These are phyloP conservation scores for Fusarium begoniae DNA, from an alignment of 2,329 filamentous ascomycete species.

Conservation along the genomic window DNA sequence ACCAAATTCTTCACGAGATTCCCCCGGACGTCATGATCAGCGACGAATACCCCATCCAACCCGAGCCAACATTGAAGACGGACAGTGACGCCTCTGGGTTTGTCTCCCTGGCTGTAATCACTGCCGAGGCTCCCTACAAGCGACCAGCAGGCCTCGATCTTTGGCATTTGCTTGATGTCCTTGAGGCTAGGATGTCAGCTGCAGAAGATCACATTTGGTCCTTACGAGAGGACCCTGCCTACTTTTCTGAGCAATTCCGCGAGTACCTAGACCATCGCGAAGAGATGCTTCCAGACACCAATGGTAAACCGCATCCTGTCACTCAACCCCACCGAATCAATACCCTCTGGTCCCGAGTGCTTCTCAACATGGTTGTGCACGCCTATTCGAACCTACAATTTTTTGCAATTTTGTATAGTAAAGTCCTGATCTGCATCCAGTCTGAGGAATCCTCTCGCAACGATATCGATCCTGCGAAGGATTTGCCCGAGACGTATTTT, in stretches of 20 bases:
- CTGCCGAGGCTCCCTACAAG: constrained; percentile 63
- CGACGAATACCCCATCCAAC: constrained; percentile 44
- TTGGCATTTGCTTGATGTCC: neutral
- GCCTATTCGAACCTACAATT: neutral
- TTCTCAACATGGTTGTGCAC: neutral
- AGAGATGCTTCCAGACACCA: neutral
- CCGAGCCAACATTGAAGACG: constrained; percentile 48
- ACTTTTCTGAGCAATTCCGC: constrained; percentile 58
- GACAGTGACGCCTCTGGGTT: constrained; percentile 46
- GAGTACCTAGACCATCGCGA: constrained; percentile 56
- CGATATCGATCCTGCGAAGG: neutral
- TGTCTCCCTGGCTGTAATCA: constrained; percentile 51
- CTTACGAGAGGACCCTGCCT: constrained; percentile 67
- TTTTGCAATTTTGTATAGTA: accelerated
- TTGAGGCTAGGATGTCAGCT: constrained; percentile 52
- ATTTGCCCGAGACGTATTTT: neutral
- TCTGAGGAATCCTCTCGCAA: neutral
- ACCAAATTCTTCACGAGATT: constrained; percentile 62
- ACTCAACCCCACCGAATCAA: neutral
- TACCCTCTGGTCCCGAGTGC: neutral
- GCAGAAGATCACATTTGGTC: constrained; percentile 64
- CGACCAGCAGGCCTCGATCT: constrained; percentile 59
- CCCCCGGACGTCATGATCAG: constrained; percentile 41
- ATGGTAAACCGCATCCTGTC: neutral
- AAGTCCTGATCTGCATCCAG: neutral